Percentiles rank a stretch among this genome's conserved stretches.
Evolutionary conservation across 2,329 filamentous ascomycete genomes (phyloP).

Genomic region (Aspergillus sojae): DNA sequence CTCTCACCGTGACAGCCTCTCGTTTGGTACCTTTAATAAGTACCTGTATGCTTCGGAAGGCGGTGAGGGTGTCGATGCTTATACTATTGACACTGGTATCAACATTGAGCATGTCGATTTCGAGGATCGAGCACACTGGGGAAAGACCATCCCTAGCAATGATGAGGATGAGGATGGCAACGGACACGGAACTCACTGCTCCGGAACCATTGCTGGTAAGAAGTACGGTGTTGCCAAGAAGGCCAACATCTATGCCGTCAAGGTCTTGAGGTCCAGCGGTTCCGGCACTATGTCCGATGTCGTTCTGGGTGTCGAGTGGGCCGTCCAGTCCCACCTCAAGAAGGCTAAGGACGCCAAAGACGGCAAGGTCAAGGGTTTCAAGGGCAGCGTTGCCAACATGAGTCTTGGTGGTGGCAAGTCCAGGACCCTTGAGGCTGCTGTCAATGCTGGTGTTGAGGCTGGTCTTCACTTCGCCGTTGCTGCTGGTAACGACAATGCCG

Average conservation of each 20-base stretch:
- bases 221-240: constrained; percentile 99
- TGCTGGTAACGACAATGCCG: constrained; percentile 97
- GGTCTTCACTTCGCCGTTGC: constrained; percentile 98
- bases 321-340: constrained; percentile 76
- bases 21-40: constrained; percentile 95
- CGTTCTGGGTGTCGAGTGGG: constrained; percentile 96
- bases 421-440: constrained; percentile 82
- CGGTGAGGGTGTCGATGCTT: constrained; percentile 97
- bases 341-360: constrained; percentile 78
- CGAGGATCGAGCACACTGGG: constrained; percentile 92
- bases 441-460: constrained; percentile 88
- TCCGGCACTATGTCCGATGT: constrained; percentile 99
- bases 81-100: constrained; percentile 97
- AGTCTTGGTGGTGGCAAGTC: constrained; percentile 98
- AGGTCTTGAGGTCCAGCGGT: constrained; percentile 96
- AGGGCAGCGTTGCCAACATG: constrained; percentile 99
- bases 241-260: constrained; percentile 94
- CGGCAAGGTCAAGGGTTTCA: constrained; percentile 94
- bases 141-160: constrained; percentile 86
- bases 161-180: constrained; percentile 94
- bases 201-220: constrained; percentile 94
- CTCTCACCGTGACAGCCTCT: constrained; percentile 85
- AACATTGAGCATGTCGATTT: constrained; percentile 95
- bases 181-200: constrained; percentile 98
- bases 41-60: constrained; percentile 89